phyloP scores from a whole-genome alignment of 192 early-diverging fungal species.

The Linnemannia exigua region DNA sequence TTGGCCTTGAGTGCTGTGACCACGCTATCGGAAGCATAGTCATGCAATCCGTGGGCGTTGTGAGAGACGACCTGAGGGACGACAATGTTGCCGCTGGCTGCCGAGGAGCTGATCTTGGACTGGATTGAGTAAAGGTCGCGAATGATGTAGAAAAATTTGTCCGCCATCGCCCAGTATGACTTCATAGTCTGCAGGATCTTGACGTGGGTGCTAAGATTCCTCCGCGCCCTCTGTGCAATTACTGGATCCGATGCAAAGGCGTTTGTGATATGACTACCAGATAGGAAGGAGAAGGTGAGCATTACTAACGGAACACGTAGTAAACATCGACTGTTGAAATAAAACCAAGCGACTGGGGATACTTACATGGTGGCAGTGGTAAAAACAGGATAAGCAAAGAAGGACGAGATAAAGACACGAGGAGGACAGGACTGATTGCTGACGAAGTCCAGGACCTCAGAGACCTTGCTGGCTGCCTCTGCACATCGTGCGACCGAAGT shows the following conservation, averaged over 20 bases:
- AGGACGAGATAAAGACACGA: slow-evolving; percentile 49
- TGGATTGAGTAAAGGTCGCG: slow-evolving; percentile 55
- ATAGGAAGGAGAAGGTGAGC: not conserved
- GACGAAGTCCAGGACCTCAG: slow-evolving; percentile 45
- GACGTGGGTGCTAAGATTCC: slow-evolving; percentile 56
- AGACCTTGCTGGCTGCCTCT: slow-evolving; percentile 57
- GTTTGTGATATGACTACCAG: slow-evolving; percentile 59
- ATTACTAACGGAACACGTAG: not conserved
- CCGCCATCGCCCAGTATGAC: slow-evolving; percentile 67
- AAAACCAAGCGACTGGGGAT: not conserved
- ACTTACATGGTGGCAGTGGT: slow-evolving; percentile 64
- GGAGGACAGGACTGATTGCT: slow-evolving; percentile 46
- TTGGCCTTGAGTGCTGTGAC: slow-evolving; percentile 15
- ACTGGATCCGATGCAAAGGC: slow-evolving; percentile 57
- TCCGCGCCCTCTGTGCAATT: slow-evolving; percentile 55
- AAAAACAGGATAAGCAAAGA: slow-evolving; percentile 63
- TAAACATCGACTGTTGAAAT: not conserved
- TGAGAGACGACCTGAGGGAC: slow-evolving; percentile 44
- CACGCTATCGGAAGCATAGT: slow-evolving; percentile 23
- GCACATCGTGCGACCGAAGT: slow-evolving; percentile 59
- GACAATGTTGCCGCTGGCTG: slow-evolving; percentile 29
- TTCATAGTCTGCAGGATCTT: slow-evolving; percentile 58
- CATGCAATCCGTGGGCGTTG: slow-evolving; percentile 30
- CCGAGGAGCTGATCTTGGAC: slow-evolving; percentile 53
- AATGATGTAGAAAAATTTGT: slow-evolving; percentile 62